Conservation (phyloP, 2,329 filamentous ascomycete species). For the Cryphonectria parasitica region DNA sequence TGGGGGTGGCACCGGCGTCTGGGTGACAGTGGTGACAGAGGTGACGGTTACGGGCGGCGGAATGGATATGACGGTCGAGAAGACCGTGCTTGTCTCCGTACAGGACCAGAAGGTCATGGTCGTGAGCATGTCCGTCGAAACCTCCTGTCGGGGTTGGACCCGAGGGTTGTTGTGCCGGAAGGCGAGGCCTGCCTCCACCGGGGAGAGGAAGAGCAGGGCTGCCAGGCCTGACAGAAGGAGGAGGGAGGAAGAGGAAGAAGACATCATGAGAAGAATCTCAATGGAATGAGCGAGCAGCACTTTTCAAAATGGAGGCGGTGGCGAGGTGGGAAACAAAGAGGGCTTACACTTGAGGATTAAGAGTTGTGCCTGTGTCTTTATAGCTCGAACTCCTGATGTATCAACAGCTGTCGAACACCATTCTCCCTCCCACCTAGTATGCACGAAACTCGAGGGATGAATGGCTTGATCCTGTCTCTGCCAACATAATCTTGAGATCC, state of each 20-base stretch:
- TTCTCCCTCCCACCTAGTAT: neutral
- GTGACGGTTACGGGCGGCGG: neutral
- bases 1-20: neutral
- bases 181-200: neutral
- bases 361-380: neutral
- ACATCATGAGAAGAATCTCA: neutral
- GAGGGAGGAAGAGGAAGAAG: neutral
- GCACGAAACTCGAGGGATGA: neutral
- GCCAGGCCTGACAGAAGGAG: neutral
- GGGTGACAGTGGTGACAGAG: neutral
- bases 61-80: neutral
- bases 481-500: neutral
- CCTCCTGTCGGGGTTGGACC: neutral
- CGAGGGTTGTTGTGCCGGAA: neutral
- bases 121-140: neutral
- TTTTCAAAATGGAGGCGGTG: neutral
- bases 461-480: neutral
- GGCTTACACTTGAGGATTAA: neutral
- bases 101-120: neutral
- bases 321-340: neutral
- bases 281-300: neutral
- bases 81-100: conserved; percentile 2
- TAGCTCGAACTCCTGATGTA: neutral
- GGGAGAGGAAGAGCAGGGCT: neutral
- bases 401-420: neutral